A percentile compares a stretch with the other conserved stretches of the same genome.
Conservation (phyloP, 768 basidiomycete genomes). For the Baorangia bicolor region DNA sequence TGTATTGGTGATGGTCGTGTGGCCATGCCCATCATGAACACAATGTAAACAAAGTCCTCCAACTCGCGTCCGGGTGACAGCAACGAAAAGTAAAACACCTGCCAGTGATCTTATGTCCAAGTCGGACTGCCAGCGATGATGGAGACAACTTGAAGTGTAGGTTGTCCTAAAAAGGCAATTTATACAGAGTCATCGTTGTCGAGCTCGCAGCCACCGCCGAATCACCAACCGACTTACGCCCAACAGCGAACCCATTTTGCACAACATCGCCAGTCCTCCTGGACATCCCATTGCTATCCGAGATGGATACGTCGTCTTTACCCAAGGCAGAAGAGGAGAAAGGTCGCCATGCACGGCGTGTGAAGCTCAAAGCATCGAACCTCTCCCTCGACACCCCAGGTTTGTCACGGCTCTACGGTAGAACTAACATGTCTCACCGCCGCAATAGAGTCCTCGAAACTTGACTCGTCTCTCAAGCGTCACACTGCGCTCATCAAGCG, state of each 20-base stretch:
- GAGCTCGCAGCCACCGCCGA: slow-evolving; percentile 9
- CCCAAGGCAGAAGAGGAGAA: slow-evolving; percentile 50
- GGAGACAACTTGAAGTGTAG: neutral
- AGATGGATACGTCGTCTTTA: slow-evolving; percentile 24
- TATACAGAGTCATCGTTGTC: neutral
- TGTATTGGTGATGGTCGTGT: neutral
- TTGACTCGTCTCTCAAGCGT: slow-evolving; percentile 93
- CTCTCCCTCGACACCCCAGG: slow-evolving; percentile 48
- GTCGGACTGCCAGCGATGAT: neutral
- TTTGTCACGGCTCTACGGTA: slow-evolving; percentile 21
- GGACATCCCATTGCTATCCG: neutral
- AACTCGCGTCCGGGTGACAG: neutral
- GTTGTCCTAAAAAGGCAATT: slow-evolving; percentile 16
- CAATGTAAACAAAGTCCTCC: too few relatives aligned
- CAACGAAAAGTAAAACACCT: neutral
- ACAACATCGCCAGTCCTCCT: neutral
- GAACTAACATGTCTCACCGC: slow-evolving; percentile 9
- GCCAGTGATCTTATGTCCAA: too few relatives aligned
- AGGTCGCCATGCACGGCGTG: slow-evolving; percentile 54
- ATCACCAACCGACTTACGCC: slow-evolving; percentile 10
- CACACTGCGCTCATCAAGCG: slow-evolving; percentile 96
- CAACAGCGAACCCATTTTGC: neutral
- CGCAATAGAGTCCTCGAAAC: slow-evolving; percentile 60
- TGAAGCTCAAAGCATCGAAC: slow-evolving; percentile 59
- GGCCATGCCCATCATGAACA: neutral